Evolutionary conservation across 805 yeast genomes (phyloP).

Genomic region (Lipomyces anomalus): DNA sequence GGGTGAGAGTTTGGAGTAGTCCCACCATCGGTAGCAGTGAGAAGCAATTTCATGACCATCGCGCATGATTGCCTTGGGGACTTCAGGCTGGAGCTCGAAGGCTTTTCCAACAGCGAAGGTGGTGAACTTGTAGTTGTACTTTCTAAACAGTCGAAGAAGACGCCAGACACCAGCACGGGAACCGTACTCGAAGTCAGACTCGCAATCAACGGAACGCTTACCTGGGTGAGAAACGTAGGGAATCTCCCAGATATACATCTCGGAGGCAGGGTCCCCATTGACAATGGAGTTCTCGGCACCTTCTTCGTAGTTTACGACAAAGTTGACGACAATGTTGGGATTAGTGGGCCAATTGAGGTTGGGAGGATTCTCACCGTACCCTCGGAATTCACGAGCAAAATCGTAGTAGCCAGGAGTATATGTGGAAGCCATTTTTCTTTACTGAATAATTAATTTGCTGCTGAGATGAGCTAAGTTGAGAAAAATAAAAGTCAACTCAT

Average conservation of each 20-base stretch:
- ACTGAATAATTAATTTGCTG: too few species aligned
- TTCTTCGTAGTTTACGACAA: conserved; percentile 36
- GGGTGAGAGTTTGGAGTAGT: conserved; percentile 30
- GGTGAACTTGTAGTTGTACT: conserved; percentile 34
- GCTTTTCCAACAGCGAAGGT: conserved; percentile 40
- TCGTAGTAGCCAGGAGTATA: conserved; percentile 23
- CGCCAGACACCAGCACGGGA: conserved; percentile 36
- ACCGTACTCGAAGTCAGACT: conserved; percentile 36
- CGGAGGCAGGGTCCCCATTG: conserved; percentile 33
- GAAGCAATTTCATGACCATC: conserved; percentile 39
- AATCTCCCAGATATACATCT: conserved; percentile 27
- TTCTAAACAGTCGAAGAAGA: conserved; percentile 33
- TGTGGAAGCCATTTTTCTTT: too few species aligned
- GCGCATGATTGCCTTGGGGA: conserved; percentile 35
- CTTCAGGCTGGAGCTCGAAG: conserved; percentile 33
- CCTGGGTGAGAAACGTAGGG: conserved; percentile 24
- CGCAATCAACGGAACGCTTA: conserved; percentile 31
- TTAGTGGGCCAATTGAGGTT: conserved; percentile 35
- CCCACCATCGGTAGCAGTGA: conserved; percentile 38
- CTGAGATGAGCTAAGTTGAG: too few species aligned
- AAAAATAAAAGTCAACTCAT: too few species aligned
- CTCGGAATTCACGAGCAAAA: conserved; percentile 30
- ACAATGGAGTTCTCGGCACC: conserved; percentile 33
- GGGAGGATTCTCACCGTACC: conserved; percentile 33
- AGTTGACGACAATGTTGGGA: conserved; percentile 33